Percentiles rank a stretch among this genome's conserved stretches.
Evolutionary conservation across 2,329 filamentous ascomycete genomes (phyloP).

Genomic region (Nemania bipapillata): DNA sequence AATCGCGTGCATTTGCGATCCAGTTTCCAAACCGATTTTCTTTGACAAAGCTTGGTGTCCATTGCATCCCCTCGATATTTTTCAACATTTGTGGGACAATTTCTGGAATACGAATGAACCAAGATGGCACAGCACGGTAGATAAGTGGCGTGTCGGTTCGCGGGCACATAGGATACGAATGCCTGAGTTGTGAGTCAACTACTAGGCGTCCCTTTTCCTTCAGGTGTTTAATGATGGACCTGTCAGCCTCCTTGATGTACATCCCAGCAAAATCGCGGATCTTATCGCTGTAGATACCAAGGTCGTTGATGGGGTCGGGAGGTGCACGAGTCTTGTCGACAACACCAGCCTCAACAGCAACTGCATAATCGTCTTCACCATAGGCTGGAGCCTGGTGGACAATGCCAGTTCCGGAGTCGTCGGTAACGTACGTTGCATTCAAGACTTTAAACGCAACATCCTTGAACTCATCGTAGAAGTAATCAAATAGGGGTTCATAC

Average conservation of each 20-base stretch:
- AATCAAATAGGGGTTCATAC: slow-evolving; percentile 88
- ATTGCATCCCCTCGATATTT: slow-evolving; percentile 88
- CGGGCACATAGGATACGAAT: slow-evolving; percentile 94
- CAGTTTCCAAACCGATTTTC: slow-evolving; percentile 90
- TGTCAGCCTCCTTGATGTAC: slow-evolving; percentile 92
- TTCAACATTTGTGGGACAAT: slow-evolving; percentile 89
- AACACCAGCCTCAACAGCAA: slow-evolving; percentile 79
- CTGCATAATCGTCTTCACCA: slow-evolving; percentile 94
- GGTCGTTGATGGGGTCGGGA: slow-evolving; percentile 91
- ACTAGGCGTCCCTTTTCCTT: slow-evolving; percentile 80
- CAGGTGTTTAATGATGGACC: slow-evolving; percentile 89
- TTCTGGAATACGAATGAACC: slow-evolving; percentile 90
- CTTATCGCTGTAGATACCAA: slow-evolving; percentile 79
- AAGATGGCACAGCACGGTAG: slow-evolving; percentile 89
- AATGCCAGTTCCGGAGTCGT: slow-evolving; percentile 90
- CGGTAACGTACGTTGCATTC: slow-evolving; percentile 86
- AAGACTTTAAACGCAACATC: slow-evolving; percentile 83
- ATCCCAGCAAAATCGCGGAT: slow-evolving; percentile 84
- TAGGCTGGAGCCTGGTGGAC: slow-evolving; percentile 94
- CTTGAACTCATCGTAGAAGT: slow-evolving; percentile 90
- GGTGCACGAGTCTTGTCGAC: slow-evolving; percentile 80
- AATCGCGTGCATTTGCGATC: slow-evolving; percentile 91
- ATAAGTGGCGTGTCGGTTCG: slow-evolving; percentile 95
- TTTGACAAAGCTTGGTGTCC: slow-evolving; percentile 91
- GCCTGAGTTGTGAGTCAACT: slow-evolving; percentile 85